A percentile compares a stretch with the other conserved stretches of the same genome.
Evolutionary conservation across 208 protist genomes (phyloP).

Genomic region (Herpetomonas samuelpessoai): DNA sequence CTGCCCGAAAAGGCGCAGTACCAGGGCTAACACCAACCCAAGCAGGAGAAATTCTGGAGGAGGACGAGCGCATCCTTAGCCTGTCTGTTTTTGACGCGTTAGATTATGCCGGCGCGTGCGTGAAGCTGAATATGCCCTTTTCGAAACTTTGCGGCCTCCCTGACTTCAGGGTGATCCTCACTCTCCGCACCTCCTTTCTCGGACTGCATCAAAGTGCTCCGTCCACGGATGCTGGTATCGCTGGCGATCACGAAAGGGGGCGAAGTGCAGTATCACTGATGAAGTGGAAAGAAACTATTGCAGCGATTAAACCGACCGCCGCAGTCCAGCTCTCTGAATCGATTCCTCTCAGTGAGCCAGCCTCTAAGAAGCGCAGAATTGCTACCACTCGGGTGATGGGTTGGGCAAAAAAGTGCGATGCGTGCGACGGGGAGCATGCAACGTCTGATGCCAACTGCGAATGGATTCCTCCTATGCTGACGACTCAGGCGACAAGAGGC

Average conservation of each 20-base stretch:
- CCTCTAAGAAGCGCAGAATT: conserved; percentile 32
- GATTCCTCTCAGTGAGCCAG: conserved; percentile 40
- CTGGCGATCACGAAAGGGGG: conserved; percentile 68
- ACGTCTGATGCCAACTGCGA: conserved; percentile 16
- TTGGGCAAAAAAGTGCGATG: conserved; percentile 23
- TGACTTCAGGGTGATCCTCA: conserved; percentile 60
- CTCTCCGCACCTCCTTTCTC: conserved; percentile 55
- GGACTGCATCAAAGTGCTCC: conserved; percentile 59
- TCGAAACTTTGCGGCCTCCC: conserved; percentile 53
- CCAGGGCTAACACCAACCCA: conserved; percentile 70
- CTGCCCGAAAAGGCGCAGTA: conserved; percentile 50
- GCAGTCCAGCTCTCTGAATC: conserved; percentile 59
- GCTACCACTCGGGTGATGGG: conserved; percentile 30
- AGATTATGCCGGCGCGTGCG: conserved; percentile 46
- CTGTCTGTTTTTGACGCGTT: conserved; percentile 70
- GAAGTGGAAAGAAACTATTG: conserved; percentile 59
- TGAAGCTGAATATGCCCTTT: conserved; percentile 27
- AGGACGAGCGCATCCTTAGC: conserved; percentile 57
- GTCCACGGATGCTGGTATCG: conserved; percentile 40
- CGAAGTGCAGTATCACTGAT: conserved; percentile 35
- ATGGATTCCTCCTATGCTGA: conserved; percentile 25
- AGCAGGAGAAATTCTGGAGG: conserved; percentile 41
- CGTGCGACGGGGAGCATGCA: conserved; percentile 21
- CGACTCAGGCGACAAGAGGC: conserved; percentile 5
- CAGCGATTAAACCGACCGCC: conserved; percentile 34